These are phyloP conservation scores for Daldinia sp. DNA, from an alignment of 2,329 filamentous ascomycete genomes.

Conservation along the genomic window DNA sequence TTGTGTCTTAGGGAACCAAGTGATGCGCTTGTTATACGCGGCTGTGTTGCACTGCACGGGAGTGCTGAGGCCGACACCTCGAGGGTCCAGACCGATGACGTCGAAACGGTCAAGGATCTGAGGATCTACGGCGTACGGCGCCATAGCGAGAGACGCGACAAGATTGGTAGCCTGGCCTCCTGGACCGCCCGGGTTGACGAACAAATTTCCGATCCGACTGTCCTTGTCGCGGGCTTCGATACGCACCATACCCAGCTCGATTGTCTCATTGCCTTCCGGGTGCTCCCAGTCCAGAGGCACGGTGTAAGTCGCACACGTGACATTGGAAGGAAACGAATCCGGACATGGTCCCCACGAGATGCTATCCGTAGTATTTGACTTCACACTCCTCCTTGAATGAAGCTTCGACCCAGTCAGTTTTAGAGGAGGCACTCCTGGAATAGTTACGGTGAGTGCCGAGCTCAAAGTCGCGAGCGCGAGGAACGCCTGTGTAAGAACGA, in stretches of 20 bases:
- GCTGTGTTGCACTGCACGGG: constrained; percentile 55
- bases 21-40: constrained; percentile 54
- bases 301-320: constrained; percentile 47
- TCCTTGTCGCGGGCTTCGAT: constrained; percentile 44
- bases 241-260: constrained; percentile 48
- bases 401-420: not conserved
- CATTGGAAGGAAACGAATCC: constrained; percentile 29
- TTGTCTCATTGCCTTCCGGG: constrained; percentile 40
- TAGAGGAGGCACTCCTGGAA: not conserved
- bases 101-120: constrained; percentile 54
- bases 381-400: not conserved
- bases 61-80: constrained; percentile 58
- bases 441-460: constrained; percentile 21
- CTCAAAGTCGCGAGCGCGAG: constrained; percentile 31
- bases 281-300: constrained; percentile 49
- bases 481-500: constrained; percentile 21
- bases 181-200: constrained; percentile 59
- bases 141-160: constrained; percentile 34
- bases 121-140: constrained; percentile 41
- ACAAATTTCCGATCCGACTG: constrained; percentile 53
- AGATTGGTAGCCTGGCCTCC: constrained; percentile 50
- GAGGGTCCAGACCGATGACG: constrained; percentile 58
- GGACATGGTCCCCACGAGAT: constrained; percentile 40
- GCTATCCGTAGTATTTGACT: constrained; percentile 12
- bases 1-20: constrained; percentile 54